Evolutionary conservation across 257 asterid species (phyloP).

Genomic region (Nicotiana obtusifolia): DNA sequence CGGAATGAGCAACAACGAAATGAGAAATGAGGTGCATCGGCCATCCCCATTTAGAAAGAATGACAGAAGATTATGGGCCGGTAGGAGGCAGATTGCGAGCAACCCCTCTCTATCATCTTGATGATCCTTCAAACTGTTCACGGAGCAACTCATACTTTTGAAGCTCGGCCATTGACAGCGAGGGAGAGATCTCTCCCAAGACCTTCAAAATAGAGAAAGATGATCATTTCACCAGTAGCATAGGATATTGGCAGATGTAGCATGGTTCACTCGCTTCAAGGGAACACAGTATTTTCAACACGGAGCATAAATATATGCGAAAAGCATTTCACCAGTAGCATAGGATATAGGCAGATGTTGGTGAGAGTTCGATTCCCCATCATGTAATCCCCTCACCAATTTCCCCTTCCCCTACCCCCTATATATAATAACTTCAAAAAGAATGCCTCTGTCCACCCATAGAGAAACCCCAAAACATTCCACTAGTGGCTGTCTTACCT

Average conservation of each 20-base stretch:
- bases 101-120: slow-evolving; percentile 22
- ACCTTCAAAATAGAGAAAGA: slow-evolving; percentile 44
- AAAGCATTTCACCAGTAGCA: background rate
- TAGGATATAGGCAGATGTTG: no score
- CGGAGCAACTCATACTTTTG: slow-evolving; percentile 72
- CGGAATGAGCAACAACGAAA: background rate
- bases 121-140: slow-evolving; percentile 77
- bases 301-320: background rate
- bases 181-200: slow-evolving; percentile 74
- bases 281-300: background rate
- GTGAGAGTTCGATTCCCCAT: no score
- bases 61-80: background rate
- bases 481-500: slow-evolving; percentile 35
- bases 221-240: background rate
- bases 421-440: no score
- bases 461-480: background rate
- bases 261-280: background rate
- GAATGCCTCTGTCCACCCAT: background rate
- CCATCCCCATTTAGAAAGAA: background rate
- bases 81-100: background rate
- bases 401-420: no score
- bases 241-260: background rate
- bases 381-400: no score
- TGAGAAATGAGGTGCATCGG: background rate
- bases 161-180: slow-evolving; percentile 85